Percentiles rank a stretch among this genome's conserved stretches.
Conservation (phyloP, 495 filamentous ascomycete species). For the Ramalina intermedia region DNA sequence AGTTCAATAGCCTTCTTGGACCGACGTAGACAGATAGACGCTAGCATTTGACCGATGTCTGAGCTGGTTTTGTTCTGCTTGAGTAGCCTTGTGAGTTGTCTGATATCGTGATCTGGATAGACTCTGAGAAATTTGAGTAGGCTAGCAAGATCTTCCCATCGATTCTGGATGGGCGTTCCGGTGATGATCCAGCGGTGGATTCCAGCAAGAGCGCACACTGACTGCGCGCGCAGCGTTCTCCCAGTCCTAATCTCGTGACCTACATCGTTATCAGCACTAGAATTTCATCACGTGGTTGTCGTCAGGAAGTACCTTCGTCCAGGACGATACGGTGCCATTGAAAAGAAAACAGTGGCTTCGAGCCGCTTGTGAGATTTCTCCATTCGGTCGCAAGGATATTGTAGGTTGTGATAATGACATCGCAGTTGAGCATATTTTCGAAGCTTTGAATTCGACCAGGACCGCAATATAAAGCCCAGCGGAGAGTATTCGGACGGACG, state of each 20-base stretch:
- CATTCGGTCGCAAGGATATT: constrained; percentile 24
- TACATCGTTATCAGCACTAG: constrained; percentile 2
- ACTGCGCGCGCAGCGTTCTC: constrained; percentile 19
- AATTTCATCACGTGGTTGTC: not conserved
- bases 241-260: constrained; percentile 26
- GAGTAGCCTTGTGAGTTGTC: constrained; percentile 21
- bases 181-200: constrained; percentile 27
- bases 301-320: constrained; percentile 27
- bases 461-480: constrained; percentile 20
- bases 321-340: constrained; percentile 27
- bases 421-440: constrained; percentile 1
- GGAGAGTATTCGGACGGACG: constrained; percentile 12
- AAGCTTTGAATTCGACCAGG: constrained; percentile 12
- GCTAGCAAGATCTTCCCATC: constrained; percentile 22
- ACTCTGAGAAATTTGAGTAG: constrained; percentile 26
- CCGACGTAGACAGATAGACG: constrained; percentile 24
- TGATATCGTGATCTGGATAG: constrained; percentile 23
- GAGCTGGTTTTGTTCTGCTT: constrained; percentile 15
- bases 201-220: constrained; percentile 20
- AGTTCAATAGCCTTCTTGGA: constrained; percentile 22
- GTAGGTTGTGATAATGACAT: constrained; percentile 27
- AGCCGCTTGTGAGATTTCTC: constrained; percentile 5
- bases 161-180: constrained; percentile 31
- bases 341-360: constrained; percentile 16
- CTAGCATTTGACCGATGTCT: constrained; percentile 15